Conservation (phyloP, 257 asterid genomes). For the Solanum bukasovii region DNA sequence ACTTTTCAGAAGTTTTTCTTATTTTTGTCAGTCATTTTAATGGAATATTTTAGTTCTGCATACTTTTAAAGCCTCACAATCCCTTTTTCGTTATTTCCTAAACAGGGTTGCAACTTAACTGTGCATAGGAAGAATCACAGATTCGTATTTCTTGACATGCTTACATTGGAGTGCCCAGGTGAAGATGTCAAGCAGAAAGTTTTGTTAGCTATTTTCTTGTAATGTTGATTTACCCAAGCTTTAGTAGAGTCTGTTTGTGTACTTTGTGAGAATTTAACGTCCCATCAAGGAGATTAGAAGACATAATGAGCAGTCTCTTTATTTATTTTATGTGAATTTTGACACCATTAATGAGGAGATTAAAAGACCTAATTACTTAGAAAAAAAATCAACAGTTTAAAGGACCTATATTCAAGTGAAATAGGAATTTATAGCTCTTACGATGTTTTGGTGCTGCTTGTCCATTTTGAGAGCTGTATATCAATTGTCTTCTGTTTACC, state of each 20-base stretch:
- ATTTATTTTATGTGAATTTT: not conserved
- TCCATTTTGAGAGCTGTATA: not conserved
- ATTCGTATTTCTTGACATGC: conserved; percentile 67
- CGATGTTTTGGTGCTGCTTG: not conserved
- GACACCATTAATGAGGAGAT: not conserved
- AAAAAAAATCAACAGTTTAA: not conserved
- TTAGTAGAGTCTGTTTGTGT: not conserved
- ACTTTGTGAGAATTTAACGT: not conserved
- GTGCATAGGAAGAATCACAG: conserved; percentile 56
- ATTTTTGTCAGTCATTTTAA: not conserved
- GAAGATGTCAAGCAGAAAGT: conserved; percentile 7
- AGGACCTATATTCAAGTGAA: not conserved
- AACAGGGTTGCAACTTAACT: conserved; percentile 81
- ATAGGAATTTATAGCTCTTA: not conserved
- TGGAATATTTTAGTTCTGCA: not conserved
- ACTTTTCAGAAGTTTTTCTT: not conserved
- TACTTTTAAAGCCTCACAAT: not conserved
- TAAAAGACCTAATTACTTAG: not conserved
- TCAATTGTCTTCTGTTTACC: not conserved
- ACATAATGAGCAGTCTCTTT: not conserved
- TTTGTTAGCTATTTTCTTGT: not conserved
- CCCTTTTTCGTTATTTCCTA: not conserved
- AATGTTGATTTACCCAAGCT: not conserved
- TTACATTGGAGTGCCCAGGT: conserved; percentile 43
- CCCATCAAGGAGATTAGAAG: not conserved